These are phyloP conservation scores for Aspergillus mulundensis DNA, from an alignment of 495 filamentous ascomycete species.

Conservation along the genomic window DNA sequence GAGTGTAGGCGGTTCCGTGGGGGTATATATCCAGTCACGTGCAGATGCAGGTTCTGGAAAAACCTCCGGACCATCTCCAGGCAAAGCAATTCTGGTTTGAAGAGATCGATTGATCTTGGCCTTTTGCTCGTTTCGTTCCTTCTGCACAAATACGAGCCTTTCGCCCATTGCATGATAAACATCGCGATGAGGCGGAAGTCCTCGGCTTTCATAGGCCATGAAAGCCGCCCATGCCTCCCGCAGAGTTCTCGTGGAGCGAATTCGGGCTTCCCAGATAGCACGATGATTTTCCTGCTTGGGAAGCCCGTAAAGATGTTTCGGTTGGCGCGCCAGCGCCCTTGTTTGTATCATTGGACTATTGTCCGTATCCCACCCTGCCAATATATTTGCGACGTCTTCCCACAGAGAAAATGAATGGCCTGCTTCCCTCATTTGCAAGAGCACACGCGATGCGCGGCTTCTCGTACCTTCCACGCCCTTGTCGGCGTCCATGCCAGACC, in stretches of 20 bases:
- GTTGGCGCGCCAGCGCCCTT: slow-evolving; percentile 33
- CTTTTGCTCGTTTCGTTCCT: slow-evolving; percentile 18
- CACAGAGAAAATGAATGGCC: slow-evolving; percentile 53
- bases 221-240: slow-evolving; percentile 73
- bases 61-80: slow-evolving; percentile 60
- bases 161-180: slow-evolving; percentile 59
- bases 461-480: slow-evolving; percentile 52
- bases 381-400: slow-evolving; percentile 54
- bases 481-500: slow-evolving; percentile 52
- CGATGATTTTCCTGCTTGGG: slow-evolving; percentile 16
- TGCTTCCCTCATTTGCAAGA: slow-evolving; percentile 59
- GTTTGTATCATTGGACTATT: slow-evolving; percentile 67
- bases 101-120: slow-evolving; percentile 6
- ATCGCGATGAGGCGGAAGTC: slow-evolving; percentile 25
- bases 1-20: slow-evolving; percentile 49
- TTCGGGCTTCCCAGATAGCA: slow-evolving; percentile 55
- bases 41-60: slow-evolving; percentile 52
- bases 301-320: slow-evolving; percentile 18
- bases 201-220: slow-evolving; percentile 46
- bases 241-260: slow-evolving; percentile 61
- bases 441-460: slow-evolving; percentile 54
- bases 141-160: slow-evolving; percentile 49
- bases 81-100: slow-evolving; percentile 32
- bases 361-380: slow-evolving; percentile 67
- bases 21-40: slow-evolving; percentile 55